Base-by-base conservation (phyloP, 2,329 filamentous ascomycete genomes). In the Alternaria sp. region DNA sequence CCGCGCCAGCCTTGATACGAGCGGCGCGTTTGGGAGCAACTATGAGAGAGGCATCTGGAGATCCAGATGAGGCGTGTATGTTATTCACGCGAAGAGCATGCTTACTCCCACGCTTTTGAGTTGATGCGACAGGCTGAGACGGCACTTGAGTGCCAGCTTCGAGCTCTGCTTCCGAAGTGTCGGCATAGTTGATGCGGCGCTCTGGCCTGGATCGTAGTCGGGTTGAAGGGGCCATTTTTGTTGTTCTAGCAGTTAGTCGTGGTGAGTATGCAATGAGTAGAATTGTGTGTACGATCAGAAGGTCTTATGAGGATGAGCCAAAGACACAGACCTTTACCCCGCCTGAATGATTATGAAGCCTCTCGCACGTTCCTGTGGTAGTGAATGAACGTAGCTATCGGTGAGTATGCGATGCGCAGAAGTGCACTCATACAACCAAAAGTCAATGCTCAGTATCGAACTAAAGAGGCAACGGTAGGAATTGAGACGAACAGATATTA, bases 171-270 rank as follows among this genome's bases (percentile, higher is more conserved):
- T 50, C 45, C 22, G 44, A 22, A 3, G 14, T 43, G 12, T 45
- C 46, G 5, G 40, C 30, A 55, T 67, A 62, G 45, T 55, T 40
- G 14, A 61, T 55, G 16, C 59, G 57, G 18, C 43, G 54, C 14
- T 54, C 55, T 28, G 63, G 56, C 14, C 18, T 59, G 14, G 36
- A 22, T 36, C 34, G 25, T 4, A 67, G 53, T 7, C 61, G 63
- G 11, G 62, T 66, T 36, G 50, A 57, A 22, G 63, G 60, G 22
- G 65, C 58, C 65, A 69, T 70, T 34, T 10, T 57, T 5, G n/a
- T 11, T 46, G 50, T 34, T 58, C 11, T 27, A 20, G 11, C n/a
- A 45, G 30, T 25, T n/a, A 14, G 56, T 43, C 12, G 48, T 50
- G 27, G 20, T 57, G 40, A 27, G 54, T 44, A 32, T 45, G 18